These are phyloP conservation scores for Heterobasidion irregulare DNA, from an alignment of 1,284 basidiomycete species.

Conservation along the genomic window DNA sequence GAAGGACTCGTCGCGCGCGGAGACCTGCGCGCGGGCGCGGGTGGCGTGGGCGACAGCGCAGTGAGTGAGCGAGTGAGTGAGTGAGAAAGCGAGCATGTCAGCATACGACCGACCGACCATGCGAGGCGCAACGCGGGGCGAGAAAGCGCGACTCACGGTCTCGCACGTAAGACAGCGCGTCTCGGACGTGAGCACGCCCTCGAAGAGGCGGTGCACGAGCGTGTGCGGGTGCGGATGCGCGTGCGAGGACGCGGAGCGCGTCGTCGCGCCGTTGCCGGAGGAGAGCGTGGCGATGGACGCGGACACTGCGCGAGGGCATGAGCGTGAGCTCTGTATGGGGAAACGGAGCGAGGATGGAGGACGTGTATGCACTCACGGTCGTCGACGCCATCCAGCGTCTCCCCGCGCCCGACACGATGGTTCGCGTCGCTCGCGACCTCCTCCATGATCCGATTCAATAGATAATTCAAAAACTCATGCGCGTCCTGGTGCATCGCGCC, in stretches of 20 bases:
- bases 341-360: background rate
- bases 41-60: too few relatives aligned
- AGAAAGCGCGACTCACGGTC: constrained; percentile 34
- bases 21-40: too few relatives aligned
- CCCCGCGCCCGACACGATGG: constrained; percentile 16
- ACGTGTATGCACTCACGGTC: constrained; percentile 43
- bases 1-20: constrained; percentile 92
- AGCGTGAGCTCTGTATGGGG: background rate
- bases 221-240: constrained; percentile 40
- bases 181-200: constrained; percentile 92
- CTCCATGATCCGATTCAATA: constrained; percentile 90
- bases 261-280: constrained; percentile 16
- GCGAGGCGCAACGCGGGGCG: background rate
- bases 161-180: constrained; percentile 97
- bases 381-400: constrained; percentile 26
- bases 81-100: background rate
- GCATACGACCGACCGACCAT: constrained; percentile 18
- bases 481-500: constrained; percentile 91
- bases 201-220: constrained; percentile 87
- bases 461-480: constrained; percentile 94
- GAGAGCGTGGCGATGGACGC: constrained; percentile 47
- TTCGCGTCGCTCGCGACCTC: constrained; percentile 76
- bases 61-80: background rate
- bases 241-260: constrained; percentile 15
- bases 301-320: constrained; percentile 34